phyloP scores from a whole-genome alignment of 2,329 filamentous ascomycete genomes.

The Neonectria faginata region DNA sequence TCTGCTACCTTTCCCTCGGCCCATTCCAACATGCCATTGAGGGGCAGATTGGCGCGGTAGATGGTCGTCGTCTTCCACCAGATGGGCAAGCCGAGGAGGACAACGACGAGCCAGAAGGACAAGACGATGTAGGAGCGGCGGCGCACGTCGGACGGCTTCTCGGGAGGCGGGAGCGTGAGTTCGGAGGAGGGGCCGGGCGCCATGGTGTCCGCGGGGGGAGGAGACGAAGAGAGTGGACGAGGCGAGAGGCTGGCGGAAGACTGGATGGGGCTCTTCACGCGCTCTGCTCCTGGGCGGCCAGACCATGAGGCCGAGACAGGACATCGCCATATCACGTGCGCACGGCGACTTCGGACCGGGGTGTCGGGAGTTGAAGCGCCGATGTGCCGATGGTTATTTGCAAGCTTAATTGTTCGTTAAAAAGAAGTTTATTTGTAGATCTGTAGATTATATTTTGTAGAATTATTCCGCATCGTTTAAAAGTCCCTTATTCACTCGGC shows the following conservation, averaged over 20 bases:
- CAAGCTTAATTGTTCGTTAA: neutral
- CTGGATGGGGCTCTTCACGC: conserved; percentile 19
- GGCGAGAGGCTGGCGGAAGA: conserved; percentile 20
- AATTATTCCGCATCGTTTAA: neutral
- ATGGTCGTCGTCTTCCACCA: conserved; percentile 98
- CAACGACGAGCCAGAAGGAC: conserved; percentile 90
- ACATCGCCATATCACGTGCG: conserved; percentile 46
- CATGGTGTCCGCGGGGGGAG: conserved; percentile 32
- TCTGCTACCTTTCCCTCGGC: conserved; percentile 82
- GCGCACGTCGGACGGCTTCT: conserved; percentile 76
- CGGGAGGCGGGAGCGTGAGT: conserved; percentile 73
- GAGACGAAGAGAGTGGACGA: conserved; percentile 7
- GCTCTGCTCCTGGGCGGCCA: conserved; percentile 17
- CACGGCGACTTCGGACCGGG: neutral
- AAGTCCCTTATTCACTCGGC: too few relatives aligned
- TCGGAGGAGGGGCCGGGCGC: conserved; percentile 33
- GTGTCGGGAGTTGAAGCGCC: conserved; percentile 31
- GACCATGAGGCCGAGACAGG: conserved; percentile 39
- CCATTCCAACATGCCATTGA: conserved; percentile 91
- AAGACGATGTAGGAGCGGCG: conserved; percentile 80
- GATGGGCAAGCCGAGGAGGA: conserved; percentile 87
- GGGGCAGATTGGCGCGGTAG: conserved; percentile 84
- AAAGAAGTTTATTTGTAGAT: neutral
- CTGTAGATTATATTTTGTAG: neutral
- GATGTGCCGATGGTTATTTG: conserved; percentile 32